Evolutionary conservation across 306 rosid species (phyloP).

Genomic region (Erythrophleum fordii): DNA sequence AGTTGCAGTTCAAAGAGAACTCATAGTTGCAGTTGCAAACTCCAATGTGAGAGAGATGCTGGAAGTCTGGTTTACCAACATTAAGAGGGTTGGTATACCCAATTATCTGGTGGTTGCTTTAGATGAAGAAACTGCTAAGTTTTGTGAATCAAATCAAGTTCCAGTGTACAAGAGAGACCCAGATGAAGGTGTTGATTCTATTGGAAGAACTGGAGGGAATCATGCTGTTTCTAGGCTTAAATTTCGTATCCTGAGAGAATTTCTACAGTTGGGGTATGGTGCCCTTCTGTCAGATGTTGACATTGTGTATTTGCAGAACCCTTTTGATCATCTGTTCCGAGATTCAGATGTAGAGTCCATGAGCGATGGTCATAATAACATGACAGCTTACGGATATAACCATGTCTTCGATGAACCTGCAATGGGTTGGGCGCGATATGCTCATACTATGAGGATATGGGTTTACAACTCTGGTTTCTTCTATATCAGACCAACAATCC

Average conservation of each 20-base stretch:
- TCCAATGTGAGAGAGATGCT: constrained; percentile 5
- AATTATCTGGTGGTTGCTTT: constrained; percentile 9
- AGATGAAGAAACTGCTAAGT: constrained; percentile 8
- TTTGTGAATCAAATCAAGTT: constrained; percentile 16
- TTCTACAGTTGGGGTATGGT: constrained; percentile 5
- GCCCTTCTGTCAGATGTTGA: constrained; percentile 21
- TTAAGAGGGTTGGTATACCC: constrained; percentile 9
- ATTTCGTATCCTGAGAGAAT: constrained; percentile 21
- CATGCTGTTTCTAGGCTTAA: constrained; percentile 14
- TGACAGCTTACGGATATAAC: constrained; percentile 1
- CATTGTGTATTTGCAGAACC: constrained; percentile 9
- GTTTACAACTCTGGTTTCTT: constrained; percentile 8
- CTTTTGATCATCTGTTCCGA: constrained; percentile 12
- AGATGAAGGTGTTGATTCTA: neutral
- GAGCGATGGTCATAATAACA: constrained; percentile 6
- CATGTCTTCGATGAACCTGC: neutral
- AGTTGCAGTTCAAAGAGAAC: constrained; percentile 1
- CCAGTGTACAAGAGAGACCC: constrained; percentile 12
- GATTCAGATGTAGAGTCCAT: constrained; percentile 16
- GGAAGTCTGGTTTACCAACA: constrained; percentile 5
- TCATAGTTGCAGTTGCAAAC: constrained; percentile 20
- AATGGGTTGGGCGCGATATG: constrained; percentile 14
- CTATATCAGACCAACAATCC: constrained; percentile 4
- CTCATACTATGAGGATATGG: constrained; percentile 14
- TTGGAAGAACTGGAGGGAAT: constrained; percentile 3